These are phyloP conservation scores for Crithidia acanthocephali DNA, from an alignment of 208 protist species.

Conservation along the genomic window DNA sequence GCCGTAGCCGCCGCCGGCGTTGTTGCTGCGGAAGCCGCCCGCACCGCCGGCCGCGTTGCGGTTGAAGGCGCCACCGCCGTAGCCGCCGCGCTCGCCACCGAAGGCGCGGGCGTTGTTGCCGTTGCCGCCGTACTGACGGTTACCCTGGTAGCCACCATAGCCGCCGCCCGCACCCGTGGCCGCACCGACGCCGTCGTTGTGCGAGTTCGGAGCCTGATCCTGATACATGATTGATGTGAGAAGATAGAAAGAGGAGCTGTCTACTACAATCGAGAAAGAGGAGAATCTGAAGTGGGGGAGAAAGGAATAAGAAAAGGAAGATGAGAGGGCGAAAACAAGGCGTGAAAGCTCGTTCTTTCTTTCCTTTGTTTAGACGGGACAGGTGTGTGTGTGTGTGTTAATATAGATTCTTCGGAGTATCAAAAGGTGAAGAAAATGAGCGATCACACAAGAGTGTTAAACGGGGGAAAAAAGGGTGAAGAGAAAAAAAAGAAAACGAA, in stretches of 20 bases:
- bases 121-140: constrained; percentile 20
- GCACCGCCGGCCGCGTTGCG: constrained; percentile 40
- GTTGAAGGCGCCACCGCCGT: constrained; percentile 38
- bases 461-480: background rate
- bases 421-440: constrained; percentile 2
- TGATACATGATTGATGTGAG: constrained; percentile 9
- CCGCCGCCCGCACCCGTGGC: constrained; percentile 4
- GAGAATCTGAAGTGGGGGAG: background rate
- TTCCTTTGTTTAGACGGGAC: background rate
- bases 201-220: constrained; percentile 9
- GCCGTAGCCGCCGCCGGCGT: constrained; percentile 28
- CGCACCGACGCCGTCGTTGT: constrained; percentile 4
- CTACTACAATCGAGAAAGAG: background rate
- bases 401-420: constrained; percentile 4
- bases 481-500: constrained; percentile 30
- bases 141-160: constrained; percentile 33
- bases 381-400: constrained; percentile 4
- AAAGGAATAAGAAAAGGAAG: background rate
- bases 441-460: constrained; percentile 10
- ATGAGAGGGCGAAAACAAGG: background rate
- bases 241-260: background rate
- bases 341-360: background rate
- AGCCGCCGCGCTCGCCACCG: constrained; percentile 30
- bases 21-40: constrained; percentile 20
- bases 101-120: constrained; percentile 21